Evolutionary conservation across 768 basidiomycete genomes (phyloP).

Genomic region (Suillus decipiens): DNA sequence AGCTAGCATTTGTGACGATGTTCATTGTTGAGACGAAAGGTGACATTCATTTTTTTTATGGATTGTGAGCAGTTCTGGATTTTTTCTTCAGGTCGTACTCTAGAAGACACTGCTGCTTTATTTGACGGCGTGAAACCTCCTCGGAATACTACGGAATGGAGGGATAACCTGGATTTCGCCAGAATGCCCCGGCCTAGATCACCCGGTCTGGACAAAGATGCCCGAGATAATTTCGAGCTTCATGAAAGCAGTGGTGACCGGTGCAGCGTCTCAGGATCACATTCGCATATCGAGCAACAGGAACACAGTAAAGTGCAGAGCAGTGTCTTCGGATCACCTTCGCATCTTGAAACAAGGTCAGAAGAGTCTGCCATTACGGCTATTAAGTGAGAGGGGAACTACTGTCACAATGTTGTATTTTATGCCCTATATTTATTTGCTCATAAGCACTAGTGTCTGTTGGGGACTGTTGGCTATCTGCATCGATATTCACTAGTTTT

Average conservation of each 20-base stretch:
- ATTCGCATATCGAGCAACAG: constrained; percentile 11
- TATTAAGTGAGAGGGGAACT: neutral
- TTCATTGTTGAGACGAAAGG: constrained; percentile 68
- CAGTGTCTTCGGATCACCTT: constrained; percentile 1
- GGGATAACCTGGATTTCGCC: constrained; percentile 40
- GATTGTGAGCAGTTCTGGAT: constrained; percentile 15
- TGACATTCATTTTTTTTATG: constrained; percentile 21
- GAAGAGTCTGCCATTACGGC: constrained; percentile 12
- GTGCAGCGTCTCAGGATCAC: constrained; percentile 1
- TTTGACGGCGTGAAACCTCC: constrained; percentile 56
- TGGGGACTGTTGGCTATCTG: neutral
- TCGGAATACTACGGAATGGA: constrained; percentile 44
- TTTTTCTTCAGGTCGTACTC: constrained; percentile 48
- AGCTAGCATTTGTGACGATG: constrained; percentile 55
- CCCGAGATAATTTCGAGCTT: constrained; percentile 11
- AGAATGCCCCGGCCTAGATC: neutral
- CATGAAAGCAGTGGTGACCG: neutral
- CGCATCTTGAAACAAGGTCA: constrained; percentile 5
- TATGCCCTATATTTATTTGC: constrained; percentile 4
- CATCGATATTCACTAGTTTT: constrained; percentile 11
- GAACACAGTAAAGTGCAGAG: constrained; percentile 3
- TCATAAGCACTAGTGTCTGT: constrained; percentile 4
- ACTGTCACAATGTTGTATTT: constrained; percentile 15
- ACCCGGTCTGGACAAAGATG: constrained; percentile 9
- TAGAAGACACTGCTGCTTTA: constrained; percentile 73